Evolutionary conservation across 1,284 basidiomycete species (phyloP).

Genomic region (Paramarasmius palmivorus): DNA sequence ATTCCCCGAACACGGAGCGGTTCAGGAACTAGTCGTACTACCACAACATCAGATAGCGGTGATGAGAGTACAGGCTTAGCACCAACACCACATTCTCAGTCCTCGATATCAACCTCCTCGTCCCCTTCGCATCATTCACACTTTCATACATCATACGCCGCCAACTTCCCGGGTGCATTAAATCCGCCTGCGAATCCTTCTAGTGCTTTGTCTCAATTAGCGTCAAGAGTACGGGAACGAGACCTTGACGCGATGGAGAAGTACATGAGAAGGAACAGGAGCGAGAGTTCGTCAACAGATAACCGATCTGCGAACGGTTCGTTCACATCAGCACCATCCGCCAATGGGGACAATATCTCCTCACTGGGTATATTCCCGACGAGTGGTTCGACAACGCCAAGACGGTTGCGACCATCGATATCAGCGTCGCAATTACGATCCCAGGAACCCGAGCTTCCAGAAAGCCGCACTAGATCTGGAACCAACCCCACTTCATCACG

Average conservation of each 20-base stretch:
- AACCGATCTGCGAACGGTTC: slow-evolving; percentile 60
- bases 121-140: slow-evolving; percentile 52
- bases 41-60: slow-evolving; percentile 71
- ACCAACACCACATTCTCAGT: slow-evolving; percentile 40
- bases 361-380: slow-evolving; percentile 45
- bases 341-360: slow-evolving; percentile 54
- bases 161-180: slow-evolving; percentile 43
- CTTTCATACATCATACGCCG: slow-evolving; percentile 28
- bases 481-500: slow-evolving; percentile 55
- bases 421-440: slow-evolving; percentile 75
- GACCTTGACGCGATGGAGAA: slow-evolving; percentile 85
- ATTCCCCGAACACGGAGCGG: slow-evolving; percentile 70
- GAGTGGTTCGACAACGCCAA: slow-evolving; percentile 57
- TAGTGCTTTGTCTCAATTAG: slow-evolving; percentile 66
- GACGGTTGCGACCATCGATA: slow-evolving; percentile 67
- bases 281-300: slow-evolving; percentile 76
- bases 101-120: slow-evolving; percentile 53
- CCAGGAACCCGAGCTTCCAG: slow-evolving; percentile 38
- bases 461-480: slow-evolving; percentile 63
- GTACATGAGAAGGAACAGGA: slow-evolving; percentile 75
- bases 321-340: slow-evolving; percentile 47
- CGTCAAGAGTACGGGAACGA: slow-evolving; percentile 72
- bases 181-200: slow-evolving; percentile 40
- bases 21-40: slow-evolving; percentile 77
- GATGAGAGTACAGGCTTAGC: slow-evolving; percentile 51